Base-by-base conservation (phyloP, 495 filamentous ascomycete species). In the Hamigera avellanea region DNA sequence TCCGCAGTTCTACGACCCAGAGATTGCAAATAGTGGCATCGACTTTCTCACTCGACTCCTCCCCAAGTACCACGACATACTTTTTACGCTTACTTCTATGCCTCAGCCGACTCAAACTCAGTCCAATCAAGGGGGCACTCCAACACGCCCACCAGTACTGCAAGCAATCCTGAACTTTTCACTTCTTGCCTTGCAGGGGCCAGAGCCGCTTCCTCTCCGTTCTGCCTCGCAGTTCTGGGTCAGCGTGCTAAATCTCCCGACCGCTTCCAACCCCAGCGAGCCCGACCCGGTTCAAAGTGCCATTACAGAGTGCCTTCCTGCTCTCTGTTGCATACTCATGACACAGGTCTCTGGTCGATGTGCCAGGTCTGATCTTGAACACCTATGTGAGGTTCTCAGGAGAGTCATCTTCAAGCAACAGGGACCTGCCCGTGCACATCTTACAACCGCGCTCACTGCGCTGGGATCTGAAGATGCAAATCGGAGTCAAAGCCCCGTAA, bases 161-260 rank as follows among this genome's bases (percentile, higher is more conserved):
- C 74, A 79, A 41, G 72, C 72, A 39, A 66, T 91, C n/a, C 76
- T 95, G 49, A 59, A 80, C 19, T 93, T 94, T 52, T 73, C 76
- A 1, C 69, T 95, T 26, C 66, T 78, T 41, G 74, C 83, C 25
- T 58, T 98, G 14, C 64, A 71, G 26, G 78, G 78, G 7, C 72
- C 69, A 2, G 87, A 95, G 25, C 73, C 81, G 0, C 66, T 95
- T 21, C 83, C 86, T 1, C 89, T 95, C 53, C 73, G 71, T 26
- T 76, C 84, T 3, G 80, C 87, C 0, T 75, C 78, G 18, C 69
- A 77, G 17, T 89, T 95, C 46, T 95, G 88, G 87, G 76, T 83
- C 46, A 51, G 71, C 42, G 46, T 66, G 10, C 32, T 61, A 8
- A 65, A 62, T 26, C 49, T 71, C 28, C 54, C 43, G 14, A 32